Base-by-base conservation (phyloP, 768 basidiomycete species). In the Neoboletus brunneissimus region DNA sequence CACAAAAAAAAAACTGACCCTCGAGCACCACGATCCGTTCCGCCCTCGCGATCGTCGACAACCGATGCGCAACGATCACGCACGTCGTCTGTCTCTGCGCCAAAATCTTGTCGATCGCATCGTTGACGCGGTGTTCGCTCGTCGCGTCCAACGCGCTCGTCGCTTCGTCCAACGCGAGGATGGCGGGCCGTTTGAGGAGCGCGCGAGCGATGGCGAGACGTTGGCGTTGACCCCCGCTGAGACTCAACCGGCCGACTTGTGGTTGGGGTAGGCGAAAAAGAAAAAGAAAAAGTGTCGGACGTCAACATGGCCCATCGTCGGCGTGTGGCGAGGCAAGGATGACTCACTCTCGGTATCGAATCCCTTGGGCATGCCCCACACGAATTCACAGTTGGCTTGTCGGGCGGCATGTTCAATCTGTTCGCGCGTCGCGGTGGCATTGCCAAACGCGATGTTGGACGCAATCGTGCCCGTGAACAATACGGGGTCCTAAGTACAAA, bases 321-420 rank as follows among this genome's bases (percentile, higher is more conserved):
- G 3, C 6, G 11, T 10, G 23, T 25, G 16, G 43, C 16, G 11
- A 38, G n/a, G 4, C 0, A 11, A 23, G 8, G 16, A 18, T 0
- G 18, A 48, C 90, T 63, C 60, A 94, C 94, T 94, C 63, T 86
- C 80, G 0, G 96, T 98, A 63, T 97, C 95, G 64, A 96, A 96
- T 0, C 94, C 94, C 55, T 93, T 79, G 11, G 95, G 94, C 79
- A 98, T 85, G 16, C 89, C 87, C 89, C 93, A 92, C 7, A 98
- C 86, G 67, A 96, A 98, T 65, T 96, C 94, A 72, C 95, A 98
- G 63, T 98, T 97, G 2, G 96, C 96, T 56, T 91, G 83, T 20
- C 89, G 79, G 0, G 94, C 95, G 0, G 93, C 95, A 29, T 85
- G 76, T 70, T 97, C 92, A 22, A 98, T 90, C 56, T 96, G 84